Percentiles rank a stretch among this genome's conserved stretches.
Conservation (phyloP, 306 rosid genomes). For the Trifolium fragiferum region DNA sequence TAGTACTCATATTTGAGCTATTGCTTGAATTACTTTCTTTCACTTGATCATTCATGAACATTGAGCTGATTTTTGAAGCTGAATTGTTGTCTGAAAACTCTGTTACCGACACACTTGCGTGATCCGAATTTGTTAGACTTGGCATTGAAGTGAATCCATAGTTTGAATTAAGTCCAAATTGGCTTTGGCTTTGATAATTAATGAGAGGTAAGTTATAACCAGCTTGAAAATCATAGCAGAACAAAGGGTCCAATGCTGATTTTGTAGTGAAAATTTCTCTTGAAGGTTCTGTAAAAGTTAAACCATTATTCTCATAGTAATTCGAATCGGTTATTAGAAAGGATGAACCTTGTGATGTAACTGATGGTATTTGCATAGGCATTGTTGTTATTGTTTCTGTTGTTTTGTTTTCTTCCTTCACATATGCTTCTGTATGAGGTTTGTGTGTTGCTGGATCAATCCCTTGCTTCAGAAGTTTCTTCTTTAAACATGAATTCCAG, state of each 20-base stretch:
- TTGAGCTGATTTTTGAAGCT: conserved; percentile 59
- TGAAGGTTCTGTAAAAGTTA: conserved; percentile 50
- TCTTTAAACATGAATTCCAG: conserved; percentile 94
- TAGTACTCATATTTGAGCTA: conserved; percentile 72
- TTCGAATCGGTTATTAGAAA: conserved; percentile 57
- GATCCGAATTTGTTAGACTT: conserved; percentile 74
- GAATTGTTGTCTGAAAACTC: conserved; percentile 77
- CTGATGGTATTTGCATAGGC: conserved; percentile 41
- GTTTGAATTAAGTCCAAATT: conserved; percentile 51
- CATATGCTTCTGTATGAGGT: conserved; percentile 54
- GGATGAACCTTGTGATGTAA: conserved; percentile 57
- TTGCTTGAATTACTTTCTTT: conserved; percentile 79
- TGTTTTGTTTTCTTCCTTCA: conserved; percentile 50
- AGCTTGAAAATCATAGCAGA: conserved; percentile 61
- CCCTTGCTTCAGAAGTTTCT: conserved; percentile 94
- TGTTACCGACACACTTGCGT: conserved; percentile 58
- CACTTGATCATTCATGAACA: conserved; percentile 62
- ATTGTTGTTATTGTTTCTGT: conserved; percentile 44
- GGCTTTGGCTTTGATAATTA: conserved; percentile 42
- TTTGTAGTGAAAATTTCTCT: conserved; percentile 52
- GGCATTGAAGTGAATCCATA: conserved; percentile 75
- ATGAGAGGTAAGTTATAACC: conserved; percentile 45
- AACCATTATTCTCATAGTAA: conserved; percentile 49
- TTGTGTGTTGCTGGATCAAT: conserved; percentile 92
- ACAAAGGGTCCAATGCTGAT: conserved; percentile 60